These are phyloP conservation scores for Dendrobium chrysotoxum DNA, from an alignment of 106 monocot species.

Conservation along the genomic window DNA sequence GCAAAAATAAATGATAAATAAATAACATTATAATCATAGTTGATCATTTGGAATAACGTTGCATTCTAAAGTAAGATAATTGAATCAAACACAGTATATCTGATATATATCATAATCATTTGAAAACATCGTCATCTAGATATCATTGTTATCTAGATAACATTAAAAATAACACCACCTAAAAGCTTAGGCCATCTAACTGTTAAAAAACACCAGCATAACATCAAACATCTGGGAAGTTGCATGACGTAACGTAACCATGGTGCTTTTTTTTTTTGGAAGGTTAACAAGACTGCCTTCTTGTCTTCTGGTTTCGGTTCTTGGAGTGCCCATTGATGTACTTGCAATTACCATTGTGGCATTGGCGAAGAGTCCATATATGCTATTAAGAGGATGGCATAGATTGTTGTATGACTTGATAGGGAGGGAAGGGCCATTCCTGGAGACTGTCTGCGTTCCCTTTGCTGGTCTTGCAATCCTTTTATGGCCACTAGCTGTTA, in stretches of 20 bases:
- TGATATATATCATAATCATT: too few relatives aligned
- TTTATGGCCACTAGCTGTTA: conserved; percentile 75
- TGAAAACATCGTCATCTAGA: too few relatives aligned
- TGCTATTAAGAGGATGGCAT: conserved; percentile 87
- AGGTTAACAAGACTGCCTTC: conserved; percentile 58
- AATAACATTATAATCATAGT: too few relatives aligned
- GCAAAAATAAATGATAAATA: too few relatives aligned
- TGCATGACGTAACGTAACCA: too few relatives aligned
- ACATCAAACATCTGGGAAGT: neutral
- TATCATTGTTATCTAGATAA: too few relatives aligned
- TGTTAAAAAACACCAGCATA: too few relatives aligned
- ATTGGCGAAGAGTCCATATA: conserved; percentile 68
- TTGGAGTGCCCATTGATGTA: conserved; percentile 59
- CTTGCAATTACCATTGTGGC: conserved; percentile 43
- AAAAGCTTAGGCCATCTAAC: too few relatives aligned
- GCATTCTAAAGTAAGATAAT: too few relatives aligned
- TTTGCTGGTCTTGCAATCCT: conserved; percentile 80
- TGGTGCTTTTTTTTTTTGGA: conserved; percentile 1
- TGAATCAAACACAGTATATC: too few relatives aligned
- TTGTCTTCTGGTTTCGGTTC: conserved; percentile 46
- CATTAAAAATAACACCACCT: too few relatives aligned
- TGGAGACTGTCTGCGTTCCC: conserved; percentile 81
- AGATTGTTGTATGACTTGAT: conserved; percentile 55
- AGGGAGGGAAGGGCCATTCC: conserved; percentile 79
- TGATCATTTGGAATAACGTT: too few relatives aligned